Evolutionary conservation across 352 stramenopile species (phyloP).

Genomic region (Phytophthora hybrid): DNA sequence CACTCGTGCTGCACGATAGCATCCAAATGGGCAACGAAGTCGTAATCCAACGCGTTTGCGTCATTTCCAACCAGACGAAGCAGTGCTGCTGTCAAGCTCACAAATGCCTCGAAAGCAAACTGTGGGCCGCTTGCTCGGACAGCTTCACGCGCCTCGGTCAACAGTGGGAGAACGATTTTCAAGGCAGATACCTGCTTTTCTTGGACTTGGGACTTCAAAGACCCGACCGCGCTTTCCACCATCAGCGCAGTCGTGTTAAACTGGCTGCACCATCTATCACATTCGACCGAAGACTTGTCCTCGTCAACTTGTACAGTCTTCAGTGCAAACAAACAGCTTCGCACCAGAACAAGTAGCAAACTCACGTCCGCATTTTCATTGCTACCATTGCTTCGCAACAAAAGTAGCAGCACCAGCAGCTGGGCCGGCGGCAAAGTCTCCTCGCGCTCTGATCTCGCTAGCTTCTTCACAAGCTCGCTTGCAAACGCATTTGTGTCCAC

Average conservation of each 20-base stretch:
- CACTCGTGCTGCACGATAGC: conserved; percentile 38
- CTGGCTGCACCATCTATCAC: neutral
- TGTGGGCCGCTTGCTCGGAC: conserved; percentile 20
- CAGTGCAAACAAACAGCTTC: conserved; percentile 23
- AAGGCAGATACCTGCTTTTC: conserved; percentile 20
- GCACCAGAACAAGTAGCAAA: conserved; percentile 36
- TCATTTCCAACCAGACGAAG: conserved; percentile 43
- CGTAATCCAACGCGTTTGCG: conserved; percentile 29
- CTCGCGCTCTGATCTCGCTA: conserved; percentile 31
- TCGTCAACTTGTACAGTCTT: conserved; percentile 17
- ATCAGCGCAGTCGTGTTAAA: conserved; percentile 33
- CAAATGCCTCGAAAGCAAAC: conserved; percentile 42
- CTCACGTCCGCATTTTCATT: conserved; percentile 3
- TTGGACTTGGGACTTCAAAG: conserved; percentile 19
- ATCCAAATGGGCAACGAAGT: conserved; percentile 50
- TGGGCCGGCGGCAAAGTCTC: conserved; percentile 46
- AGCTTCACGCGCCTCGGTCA: conserved; percentile 33
- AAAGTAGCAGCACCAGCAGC: conserved; percentile 46
- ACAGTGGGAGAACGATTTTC: conserved; percentile 33
- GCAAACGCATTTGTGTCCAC: conserved; percentile 3
- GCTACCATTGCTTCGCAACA: conserved; percentile 31
- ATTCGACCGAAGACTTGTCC: neutral
- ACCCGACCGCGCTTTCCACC: conserved; percentile 20
- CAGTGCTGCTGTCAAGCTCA: conserved; percentile 44
- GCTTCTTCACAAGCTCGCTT: conserved; percentile 34